phyloP scores from a whole-genome alignment of 129 eudicot genomes.

The Mikania micrantha region DNA sequence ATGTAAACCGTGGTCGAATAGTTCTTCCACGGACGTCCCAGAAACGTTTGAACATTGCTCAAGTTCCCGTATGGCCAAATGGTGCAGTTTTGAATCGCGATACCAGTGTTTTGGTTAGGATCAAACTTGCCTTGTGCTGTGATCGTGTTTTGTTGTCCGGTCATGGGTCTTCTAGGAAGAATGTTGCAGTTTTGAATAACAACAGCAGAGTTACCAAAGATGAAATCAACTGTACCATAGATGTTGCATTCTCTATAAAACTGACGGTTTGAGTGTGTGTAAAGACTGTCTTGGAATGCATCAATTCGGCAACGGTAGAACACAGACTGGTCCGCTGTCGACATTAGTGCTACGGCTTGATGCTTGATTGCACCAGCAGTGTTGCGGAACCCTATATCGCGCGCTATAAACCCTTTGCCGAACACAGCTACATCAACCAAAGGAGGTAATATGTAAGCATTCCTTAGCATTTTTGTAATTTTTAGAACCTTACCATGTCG shows the following conservation, averaged over 20 bases:
- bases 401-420: conserved; percentile 17
- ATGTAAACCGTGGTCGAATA: conserved; percentile 11
- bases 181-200: conserved; percentile 20
- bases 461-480: too few species aligned
- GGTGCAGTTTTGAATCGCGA: conserved; percentile 20
- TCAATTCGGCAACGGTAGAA: conserved; percentile 17
- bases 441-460: background rate
- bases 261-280: conserved; percentile 18
- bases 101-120: conserved; percentile 16
- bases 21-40: conserved; percentile 21
- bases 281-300: conserved; percentile 21
- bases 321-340: conserved; percentile 13
- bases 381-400: conserved; percentile 22
- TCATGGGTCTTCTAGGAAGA: conserved; percentile 11
- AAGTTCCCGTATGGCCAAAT: conserved; percentile 13
- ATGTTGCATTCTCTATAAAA: conserved; percentile 21
- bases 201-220: conserved; percentile 17
- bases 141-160: conserved; percentile 15
- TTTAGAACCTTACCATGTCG: too few species aligned
- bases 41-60: conserved; percentile 4
- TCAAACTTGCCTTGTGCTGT: conserved; percentile 20
- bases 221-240: conserved; percentile 20
- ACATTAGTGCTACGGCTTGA: conserved; percentile 19
- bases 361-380: conserved; percentile 21
- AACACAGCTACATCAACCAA: conserved; percentile 14